These are phyloP conservation scores for Talaromyces adpressus DNA, from an alignment of 495 filamentous ascomycete genomes.

Conservation along the genomic window DNA sequence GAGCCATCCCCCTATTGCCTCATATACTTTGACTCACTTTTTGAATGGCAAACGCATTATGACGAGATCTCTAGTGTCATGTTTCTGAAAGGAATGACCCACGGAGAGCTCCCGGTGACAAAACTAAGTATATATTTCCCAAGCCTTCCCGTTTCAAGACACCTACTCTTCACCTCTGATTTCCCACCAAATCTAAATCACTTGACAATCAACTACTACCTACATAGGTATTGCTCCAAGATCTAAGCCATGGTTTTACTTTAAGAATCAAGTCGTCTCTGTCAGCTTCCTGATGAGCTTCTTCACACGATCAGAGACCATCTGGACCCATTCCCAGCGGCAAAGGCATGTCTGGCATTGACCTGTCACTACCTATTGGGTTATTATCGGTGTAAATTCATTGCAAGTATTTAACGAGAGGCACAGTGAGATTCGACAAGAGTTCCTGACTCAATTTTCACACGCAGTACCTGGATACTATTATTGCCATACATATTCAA, in stretches of 20 bases:
- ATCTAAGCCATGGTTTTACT: not conserved
- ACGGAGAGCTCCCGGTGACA: no score
- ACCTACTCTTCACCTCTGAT: no score
- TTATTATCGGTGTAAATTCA: not conserved
- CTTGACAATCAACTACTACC: not conserved
- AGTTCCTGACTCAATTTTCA: not conserved
- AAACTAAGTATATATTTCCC: not conserved
- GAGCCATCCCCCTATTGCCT: no score
- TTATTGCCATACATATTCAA: not conserved
- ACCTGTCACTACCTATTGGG: not conserved
- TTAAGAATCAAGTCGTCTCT: not conserved
- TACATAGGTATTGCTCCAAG: not conserved
- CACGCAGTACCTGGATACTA: not conserved
- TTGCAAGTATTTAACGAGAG: not conserved
- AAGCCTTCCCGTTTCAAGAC: no score
- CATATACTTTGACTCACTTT: no score
- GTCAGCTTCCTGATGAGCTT: not conserved
- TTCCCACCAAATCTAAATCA: not conserved
- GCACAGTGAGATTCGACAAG: not conserved
- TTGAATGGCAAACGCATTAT: no score
- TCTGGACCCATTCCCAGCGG: not conserved
- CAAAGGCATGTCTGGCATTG: not conserved
- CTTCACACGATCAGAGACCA: not conserved
- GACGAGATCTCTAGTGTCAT: no score
- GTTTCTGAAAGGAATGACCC: no score